Conservation (phyloP, 2,329 filamentous ascomycete species). For the Exserohilum turcica region DNA sequence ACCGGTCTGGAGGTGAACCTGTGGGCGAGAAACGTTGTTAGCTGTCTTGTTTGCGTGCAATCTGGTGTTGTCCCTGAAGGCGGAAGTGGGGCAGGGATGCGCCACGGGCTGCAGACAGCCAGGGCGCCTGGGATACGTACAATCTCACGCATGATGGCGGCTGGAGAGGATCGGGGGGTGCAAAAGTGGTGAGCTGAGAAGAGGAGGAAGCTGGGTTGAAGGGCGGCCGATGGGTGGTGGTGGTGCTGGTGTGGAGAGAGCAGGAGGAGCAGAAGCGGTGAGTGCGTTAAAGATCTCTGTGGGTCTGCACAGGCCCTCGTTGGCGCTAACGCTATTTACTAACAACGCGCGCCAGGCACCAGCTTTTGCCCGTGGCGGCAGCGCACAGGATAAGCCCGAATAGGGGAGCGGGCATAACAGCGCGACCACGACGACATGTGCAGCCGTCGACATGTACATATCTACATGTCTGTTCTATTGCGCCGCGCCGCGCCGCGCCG, state of each 20-base stretch:
- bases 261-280: constrained; percentile 38
- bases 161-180: constrained; percentile 25
- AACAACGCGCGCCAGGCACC: constrained; percentile 29
- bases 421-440: neutral
- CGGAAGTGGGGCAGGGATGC: constrained; percentile 51
- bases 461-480: neutral
- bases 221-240: constrained; percentile 34
- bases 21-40: constrained; percentile 58
- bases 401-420: neutral
- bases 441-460: neutral
- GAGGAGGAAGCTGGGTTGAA: constrained; percentile 34
- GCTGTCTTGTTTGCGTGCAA: constrained; percentile 55
- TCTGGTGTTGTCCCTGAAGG: constrained; percentile 47
- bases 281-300: constrained; percentile 32
- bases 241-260: constrained; percentile 43
- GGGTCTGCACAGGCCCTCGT: constrained; percentile 29
- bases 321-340: constrained; percentile 25
- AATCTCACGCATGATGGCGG: constrained; percentile 69
- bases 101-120: constrained; percentile 47
- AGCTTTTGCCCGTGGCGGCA: constrained; percentile 9
- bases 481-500: neutral
- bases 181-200: constrained; percentile 38
- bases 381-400: constrained; percentile 1
- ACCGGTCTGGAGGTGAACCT: constrained; percentile 99
- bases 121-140: constrained; percentile 55